phyloP scores from a whole-genome alignment of 176 grass and related monocot species.

The Tuctoria greenei region DNA sequence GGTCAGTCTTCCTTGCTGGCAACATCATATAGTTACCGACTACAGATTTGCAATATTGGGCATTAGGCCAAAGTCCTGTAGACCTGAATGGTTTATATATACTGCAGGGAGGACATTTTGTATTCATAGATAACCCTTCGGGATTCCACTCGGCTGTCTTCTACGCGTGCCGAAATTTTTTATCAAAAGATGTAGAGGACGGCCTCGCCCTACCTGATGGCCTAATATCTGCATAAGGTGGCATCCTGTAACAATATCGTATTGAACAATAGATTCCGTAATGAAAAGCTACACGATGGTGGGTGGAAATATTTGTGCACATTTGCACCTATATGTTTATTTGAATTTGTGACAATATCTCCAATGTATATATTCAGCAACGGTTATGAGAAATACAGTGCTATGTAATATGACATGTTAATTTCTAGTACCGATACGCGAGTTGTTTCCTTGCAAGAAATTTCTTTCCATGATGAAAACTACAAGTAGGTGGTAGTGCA shows the following conservation, averaged over 20 bases:
- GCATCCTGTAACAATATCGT: background rate
- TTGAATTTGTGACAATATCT: conserved; percentile 2
- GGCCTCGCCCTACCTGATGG: conserved; percentile 58
- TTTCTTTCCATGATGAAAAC: background rate
- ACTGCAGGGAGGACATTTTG: conserved; percentile 85
- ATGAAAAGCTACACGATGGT: background rate
- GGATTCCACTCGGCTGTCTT: conserved; percentile 79
- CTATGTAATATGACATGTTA: conserved; percentile 16
- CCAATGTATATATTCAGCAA: background rate
- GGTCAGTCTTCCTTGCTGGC: conserved; percentile 40
- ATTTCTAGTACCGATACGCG: background rate
- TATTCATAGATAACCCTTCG: conserved; percentile 91
- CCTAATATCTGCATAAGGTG: conserved; percentile 53
- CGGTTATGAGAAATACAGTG: background rate
- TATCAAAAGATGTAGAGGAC: conserved; percentile 47
- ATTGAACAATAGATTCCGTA: background rate
- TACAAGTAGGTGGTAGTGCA: background rate
- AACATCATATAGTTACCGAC: background rate
- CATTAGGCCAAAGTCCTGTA: background rate
- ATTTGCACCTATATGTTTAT: background rate
- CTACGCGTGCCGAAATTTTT: conserved; percentile 70
- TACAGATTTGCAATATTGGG: background rate
- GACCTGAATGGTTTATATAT: conserved; percentile 1
- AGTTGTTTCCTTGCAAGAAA: background rate
- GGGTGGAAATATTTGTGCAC: background rate